These are phyloP conservation scores for Phytophthora meadii DNA, from an alignment of 352 stramenopile species.

Conservation along the genomic window DNA sequence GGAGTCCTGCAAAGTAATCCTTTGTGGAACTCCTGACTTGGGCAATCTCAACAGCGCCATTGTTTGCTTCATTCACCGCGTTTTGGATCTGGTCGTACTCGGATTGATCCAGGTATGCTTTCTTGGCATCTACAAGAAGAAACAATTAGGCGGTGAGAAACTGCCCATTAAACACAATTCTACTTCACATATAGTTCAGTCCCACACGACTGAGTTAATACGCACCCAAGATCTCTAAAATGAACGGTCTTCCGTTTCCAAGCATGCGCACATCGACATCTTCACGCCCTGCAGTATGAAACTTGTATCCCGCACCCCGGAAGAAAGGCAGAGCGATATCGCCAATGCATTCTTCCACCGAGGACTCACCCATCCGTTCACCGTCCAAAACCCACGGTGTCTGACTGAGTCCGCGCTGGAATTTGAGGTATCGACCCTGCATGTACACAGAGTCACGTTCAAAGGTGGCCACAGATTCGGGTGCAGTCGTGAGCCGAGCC, in stretches of 20 bases:
- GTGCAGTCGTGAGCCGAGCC: conserved; percentile 40
- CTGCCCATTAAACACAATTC: neutral
- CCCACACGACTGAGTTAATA: neutral
- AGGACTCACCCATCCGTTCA: conserved; percentile 84
- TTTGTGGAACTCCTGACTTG: conserved; percentile 78
- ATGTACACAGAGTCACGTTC: conserved; percentile 90
- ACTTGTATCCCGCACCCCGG: conserved; percentile 89
- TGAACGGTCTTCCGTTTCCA: conserved; percentile 93
- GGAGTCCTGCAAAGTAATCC: conserved; percentile 81
- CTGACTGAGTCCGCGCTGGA: conserved; percentile 89
- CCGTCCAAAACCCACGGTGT: conserved; percentile 92
- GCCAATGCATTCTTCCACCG: conserved; percentile 91
- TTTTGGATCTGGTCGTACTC: conserved; percentile 65
- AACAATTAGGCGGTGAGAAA: conserved; percentile 18
- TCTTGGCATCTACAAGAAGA: conserved; percentile 71
- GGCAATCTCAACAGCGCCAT: conserved; percentile 84
- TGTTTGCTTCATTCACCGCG: conserved; percentile 74
- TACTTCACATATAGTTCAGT: neutral
- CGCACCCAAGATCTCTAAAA: conserved; percentile 81
- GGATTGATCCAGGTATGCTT: conserved; percentile 57
- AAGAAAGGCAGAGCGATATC: conserved; percentile 76
- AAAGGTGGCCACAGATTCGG: conserved; percentile 48
- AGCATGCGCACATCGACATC: conserved; percentile 99
- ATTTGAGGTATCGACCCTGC: conserved; percentile 92
- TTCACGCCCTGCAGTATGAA: conserved; percentile 96